Evolutionary conservation across 225 moss, liverwort and hornwort genomes (phyloP).

Genomic region (Asterella californica): DNA sequence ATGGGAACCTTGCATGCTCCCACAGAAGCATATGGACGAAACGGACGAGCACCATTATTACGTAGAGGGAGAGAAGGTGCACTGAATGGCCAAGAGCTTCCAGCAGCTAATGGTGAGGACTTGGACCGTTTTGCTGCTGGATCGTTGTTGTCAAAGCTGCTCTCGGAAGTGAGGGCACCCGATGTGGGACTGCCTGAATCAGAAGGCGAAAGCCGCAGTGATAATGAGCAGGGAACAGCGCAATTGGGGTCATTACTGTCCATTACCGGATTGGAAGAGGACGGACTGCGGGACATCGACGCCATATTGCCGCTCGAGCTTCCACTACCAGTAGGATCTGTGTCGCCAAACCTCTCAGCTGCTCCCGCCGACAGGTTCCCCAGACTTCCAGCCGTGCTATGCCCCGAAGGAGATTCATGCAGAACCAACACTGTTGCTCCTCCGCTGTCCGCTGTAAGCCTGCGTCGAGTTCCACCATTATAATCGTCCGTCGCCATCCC

Average conservation of each 20-base stretch:
- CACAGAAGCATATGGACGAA: conserved; percentile 87
- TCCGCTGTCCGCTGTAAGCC: conserved; percentile 5
- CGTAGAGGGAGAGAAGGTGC: conserved; percentile 33
- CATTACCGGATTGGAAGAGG: conserved; percentile 36
- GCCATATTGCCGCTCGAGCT: conserved; percentile 48
- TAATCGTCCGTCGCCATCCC: conserved; percentile 40
- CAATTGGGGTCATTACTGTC: conserved; percentile 29
- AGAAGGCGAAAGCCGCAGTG: conserved; percentile 71
- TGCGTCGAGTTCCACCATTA: conserved; percentile 17
- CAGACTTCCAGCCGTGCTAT: conserved; percentile 52
- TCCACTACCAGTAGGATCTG: conserved; percentile 45
- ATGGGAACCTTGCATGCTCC: conserved; percentile 84
- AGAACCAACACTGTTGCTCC: conserved; percentile 40
- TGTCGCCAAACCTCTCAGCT: conserved; percentile 63
- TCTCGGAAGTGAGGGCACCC: conserved; percentile 78
- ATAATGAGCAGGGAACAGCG: conserved; percentile 65
- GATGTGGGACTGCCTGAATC: conserved; percentile 93
- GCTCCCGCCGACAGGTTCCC: conserved; percentile 45
- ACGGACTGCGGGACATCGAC: conserved; percentile 63
- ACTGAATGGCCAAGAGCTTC: conserved; percentile 22
- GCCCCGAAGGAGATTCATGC: conserved; percentile 57
- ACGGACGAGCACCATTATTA: conserved; percentile 48
- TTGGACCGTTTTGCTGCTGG: conserved; percentile 34
- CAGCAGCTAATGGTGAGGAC: conserved; percentile 48
- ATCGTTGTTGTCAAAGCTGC: conserved; percentile 64